phyloP scores from a whole-genome alignment of 768 basidiomycete genomes.

The Candolleomyces eurysporus region DNA sequence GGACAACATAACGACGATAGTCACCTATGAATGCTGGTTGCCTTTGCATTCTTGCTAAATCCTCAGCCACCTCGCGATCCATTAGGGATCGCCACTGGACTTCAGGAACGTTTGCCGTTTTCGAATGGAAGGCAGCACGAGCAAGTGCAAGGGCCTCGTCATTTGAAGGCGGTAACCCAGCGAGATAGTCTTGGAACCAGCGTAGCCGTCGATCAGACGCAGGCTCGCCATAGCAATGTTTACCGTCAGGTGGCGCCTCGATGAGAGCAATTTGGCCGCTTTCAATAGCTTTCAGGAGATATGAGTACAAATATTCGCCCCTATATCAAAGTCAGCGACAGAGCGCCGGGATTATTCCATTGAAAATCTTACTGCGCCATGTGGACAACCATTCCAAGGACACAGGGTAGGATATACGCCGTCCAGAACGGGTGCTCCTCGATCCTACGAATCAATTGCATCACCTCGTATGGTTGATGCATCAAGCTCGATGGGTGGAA shows the following conservation, averaged over 20 bases:
- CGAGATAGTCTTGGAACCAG: constrained; percentile 42
- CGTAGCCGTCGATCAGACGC: constrained; percentile 17
- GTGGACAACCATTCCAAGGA: constrained; percentile 53
- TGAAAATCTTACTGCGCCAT: constrained; percentile 7
- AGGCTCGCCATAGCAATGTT: constrained; percentile 17
- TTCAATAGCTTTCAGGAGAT: constrained; percentile 48
- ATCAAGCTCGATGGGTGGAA: constrained; percentile 63
- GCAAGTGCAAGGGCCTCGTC: constrained; percentile 44
- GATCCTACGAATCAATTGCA: constrained; percentile 48
- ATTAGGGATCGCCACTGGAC: constrained; percentile 35
- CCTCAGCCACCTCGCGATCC: constrained; percentile 44
- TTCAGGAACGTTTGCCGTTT: constrained; percentile 29
- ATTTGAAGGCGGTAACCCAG: constrained; percentile 28
- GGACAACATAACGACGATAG: constrained; percentile 65
- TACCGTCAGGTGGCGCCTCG: constrained; percentile 42
- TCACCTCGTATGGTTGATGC: constrained; percentile 48
- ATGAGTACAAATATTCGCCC: constrained; percentile 36
- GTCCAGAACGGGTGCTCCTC: constrained; percentile 65
- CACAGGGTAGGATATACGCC: constrained; percentile 64
- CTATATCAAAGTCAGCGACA: constrained; percentile 22
- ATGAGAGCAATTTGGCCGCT: constrained; percentile 56
- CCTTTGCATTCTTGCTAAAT: constrained; percentile 52
- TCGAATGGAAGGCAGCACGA: constrained; percentile 36
- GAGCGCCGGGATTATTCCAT: not conserved
- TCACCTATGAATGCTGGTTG: constrained; percentile 62